These are phyloP conservation scores for Tulasnella sp. DNA, from an alignment of 768 basidiomycete species.

Conservation along the genomic window DNA sequence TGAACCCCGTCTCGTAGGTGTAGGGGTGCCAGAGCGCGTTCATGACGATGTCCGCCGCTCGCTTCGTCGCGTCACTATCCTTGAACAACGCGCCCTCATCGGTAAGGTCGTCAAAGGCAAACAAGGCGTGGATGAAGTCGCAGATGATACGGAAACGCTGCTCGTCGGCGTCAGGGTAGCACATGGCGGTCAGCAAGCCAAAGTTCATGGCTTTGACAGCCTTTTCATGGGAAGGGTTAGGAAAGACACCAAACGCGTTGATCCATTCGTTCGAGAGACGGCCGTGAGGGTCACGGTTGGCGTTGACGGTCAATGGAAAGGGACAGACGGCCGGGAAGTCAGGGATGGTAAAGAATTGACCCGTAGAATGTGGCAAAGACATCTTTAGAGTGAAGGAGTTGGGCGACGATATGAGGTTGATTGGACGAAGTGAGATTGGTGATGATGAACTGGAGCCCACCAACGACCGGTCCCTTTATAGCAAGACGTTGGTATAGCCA, in stretches of 20 bases:
- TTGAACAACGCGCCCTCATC: constrained; percentile 16
- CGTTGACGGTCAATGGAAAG: constrained; percentile 3
- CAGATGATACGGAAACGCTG: constrained; percentile 11
- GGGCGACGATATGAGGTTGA: neutral
- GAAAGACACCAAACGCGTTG: constrained; percentile 3
- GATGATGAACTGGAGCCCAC: neutral
- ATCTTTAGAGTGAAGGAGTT: neutral
- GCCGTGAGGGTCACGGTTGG: neutral
- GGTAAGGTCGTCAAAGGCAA: constrained; percentile 16
- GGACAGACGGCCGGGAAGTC: constrained; percentile 11
- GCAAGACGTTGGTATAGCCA: neutral
- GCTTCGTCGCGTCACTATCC: constrained; percentile 8
- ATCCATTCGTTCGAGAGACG: constrained; percentile 7
- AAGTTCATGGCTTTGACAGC: constrained; percentile 7
- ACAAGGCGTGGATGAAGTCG: constrained; percentile 17
- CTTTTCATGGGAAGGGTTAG: neutral
- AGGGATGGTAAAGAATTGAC: constrained; percentile 6
- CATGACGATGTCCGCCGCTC: constrained; percentile 10
- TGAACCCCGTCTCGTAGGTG: neutral
- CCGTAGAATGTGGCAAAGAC: neutral
- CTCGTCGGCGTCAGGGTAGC: constrained; percentile 14
- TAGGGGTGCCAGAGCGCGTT: neutral
- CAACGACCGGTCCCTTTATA: neutral
- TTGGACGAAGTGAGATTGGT: too few species aligned
- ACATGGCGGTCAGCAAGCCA: constrained; percentile 14